Conservation (phyloP, 768 basidiomycete genomes). For the Pulveroboletus sp. region DNA sequence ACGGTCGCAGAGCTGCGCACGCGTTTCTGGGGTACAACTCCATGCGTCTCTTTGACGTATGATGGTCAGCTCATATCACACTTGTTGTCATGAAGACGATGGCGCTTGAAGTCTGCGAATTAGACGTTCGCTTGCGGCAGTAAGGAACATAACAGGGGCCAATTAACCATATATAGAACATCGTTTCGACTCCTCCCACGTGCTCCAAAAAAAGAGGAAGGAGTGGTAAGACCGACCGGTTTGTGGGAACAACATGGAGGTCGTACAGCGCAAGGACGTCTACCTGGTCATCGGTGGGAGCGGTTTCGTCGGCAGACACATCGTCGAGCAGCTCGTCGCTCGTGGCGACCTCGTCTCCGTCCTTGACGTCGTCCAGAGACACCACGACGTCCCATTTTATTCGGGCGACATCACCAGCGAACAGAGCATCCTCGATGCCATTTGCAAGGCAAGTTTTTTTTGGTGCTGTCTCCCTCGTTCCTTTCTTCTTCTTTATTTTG, state of each 20-base stretch:
- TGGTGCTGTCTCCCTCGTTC: no score
- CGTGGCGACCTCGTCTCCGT: slow-evolving; percentile 79
- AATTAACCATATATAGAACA: slow-evolving; percentile 5
- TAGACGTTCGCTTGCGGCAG: no score
- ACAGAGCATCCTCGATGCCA: slow-evolving; percentile 62
- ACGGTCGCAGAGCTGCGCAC: no score
- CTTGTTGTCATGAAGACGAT: no score
- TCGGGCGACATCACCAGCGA: slow-evolving; percentile 85
- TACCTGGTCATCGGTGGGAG: slow-evolving; percentile 94
- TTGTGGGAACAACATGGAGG: slow-evolving; percentile 11
- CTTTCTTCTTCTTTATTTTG: neutral
- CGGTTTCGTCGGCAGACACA: slow-evolving; percentile 86
- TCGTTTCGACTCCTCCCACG: neutral
- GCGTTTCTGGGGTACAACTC: no score
- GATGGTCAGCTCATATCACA: no score
- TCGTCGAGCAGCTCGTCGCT: slow-evolving; percentile 78
- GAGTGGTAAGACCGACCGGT: neutral
- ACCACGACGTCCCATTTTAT: slow-evolving; percentile 84
- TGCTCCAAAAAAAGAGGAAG: slow-evolving; percentile 1
- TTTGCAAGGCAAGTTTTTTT: slow-evolving; percentile 55
- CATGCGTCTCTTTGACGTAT: no score
- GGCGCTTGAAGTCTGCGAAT: no score
- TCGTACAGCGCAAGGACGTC: slow-evolving; percentile 44
- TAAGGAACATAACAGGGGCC: slow-evolving; percentile 1
- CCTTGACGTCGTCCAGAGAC: slow-evolving; percentile 89